Evolutionary conservation across 148 eudicot genomes (phyloP).

Genomic region (Persicaria tinctoria): DNA sequence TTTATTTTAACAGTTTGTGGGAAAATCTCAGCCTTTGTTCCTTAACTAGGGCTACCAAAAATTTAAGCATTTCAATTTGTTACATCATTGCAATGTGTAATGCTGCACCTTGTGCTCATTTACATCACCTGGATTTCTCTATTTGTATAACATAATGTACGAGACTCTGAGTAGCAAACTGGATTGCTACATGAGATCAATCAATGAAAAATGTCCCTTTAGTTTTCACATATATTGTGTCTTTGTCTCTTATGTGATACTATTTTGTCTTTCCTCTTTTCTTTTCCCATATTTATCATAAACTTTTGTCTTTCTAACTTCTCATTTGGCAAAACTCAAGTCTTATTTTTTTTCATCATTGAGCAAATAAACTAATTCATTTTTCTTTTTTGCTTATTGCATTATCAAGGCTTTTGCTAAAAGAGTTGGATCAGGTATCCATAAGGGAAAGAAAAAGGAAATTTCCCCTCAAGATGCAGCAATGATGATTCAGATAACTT

Average conservation of each 20-base stretch:
- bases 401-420: conserved; percentile 59
- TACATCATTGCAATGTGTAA: not conserved
- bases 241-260: not conserved
- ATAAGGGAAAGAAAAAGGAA: conserved; percentile 69
- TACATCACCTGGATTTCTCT: not conserved
- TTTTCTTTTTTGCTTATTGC: not conserved
- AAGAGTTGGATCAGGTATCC: conserved; percentile 35
- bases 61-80: not conserved
- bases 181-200: not conserved
- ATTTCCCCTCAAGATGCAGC: conserved; percentile 82
- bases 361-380: not conserved
- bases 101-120: not conserved
- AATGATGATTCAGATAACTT: conserved; percentile 58
- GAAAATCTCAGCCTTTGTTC: not conserved
- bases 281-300: not conserved
- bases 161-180: not conserved
- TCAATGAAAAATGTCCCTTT: not conserved
- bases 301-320: no score
- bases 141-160: not conserved
- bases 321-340: not conserved
- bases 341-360: not conserved
- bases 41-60: not conserved
- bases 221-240: not conserved
- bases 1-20: not conserved
- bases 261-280: not conserved